phyloP scores from a whole-genome alignment of 768 basidiomycete species.

The Boletellus emodensis region DNA sequence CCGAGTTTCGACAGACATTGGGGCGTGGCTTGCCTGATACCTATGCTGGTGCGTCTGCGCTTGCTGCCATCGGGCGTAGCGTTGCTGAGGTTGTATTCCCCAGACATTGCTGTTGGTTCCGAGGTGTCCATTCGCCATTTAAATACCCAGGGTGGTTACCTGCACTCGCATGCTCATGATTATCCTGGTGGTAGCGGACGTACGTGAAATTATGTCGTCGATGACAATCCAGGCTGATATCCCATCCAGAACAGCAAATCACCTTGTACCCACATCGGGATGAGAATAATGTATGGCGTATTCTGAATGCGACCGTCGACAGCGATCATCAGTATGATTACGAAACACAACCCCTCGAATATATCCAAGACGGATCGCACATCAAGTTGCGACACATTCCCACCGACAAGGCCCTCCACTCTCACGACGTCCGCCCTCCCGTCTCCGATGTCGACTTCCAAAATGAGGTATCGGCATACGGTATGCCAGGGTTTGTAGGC shows the following conservation, averaged over 20 bases:
- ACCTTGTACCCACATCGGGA: conserved; percentile 99
- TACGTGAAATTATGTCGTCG: conserved; percentile 35
- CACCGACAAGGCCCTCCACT: conserved; percentile 87
- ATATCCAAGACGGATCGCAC: conserved; percentile 60
- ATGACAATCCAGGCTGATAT: neutral
- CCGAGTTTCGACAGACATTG: conserved; percentile 96
- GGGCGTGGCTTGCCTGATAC: conserved; percentile 89
- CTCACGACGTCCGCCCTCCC: conserved; percentile 91
- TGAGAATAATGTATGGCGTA: conserved; percentile 88
- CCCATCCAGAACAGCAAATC: conserved; percentile 83
- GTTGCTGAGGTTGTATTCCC: neutral
- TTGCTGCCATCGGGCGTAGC: neutral
- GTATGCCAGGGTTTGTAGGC: conserved; percentile 77
- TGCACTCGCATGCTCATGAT: conserved; percentile 89
- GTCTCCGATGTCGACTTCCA: conserved; percentile 98
- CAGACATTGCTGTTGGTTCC: conserved; percentile 86
- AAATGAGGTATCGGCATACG: conserved; percentile 96
- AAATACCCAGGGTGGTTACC: conserved; percentile 98
- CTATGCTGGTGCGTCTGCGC: conserved; percentile 62
- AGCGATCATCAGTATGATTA: conserved; percentile 45
- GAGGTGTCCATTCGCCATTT: conserved; percentile 80
- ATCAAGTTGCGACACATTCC: conserved; percentile 78
- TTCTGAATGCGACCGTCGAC: conserved; percentile 67
- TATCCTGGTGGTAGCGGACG: conserved; percentile 92
- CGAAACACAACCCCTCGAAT: conserved; percentile 49